Percentiles rank a stretch among this genome's conserved stretches.
Evolutionary conservation across 768 basidiomycete species (phyloP).

Genomic region (Calocera viscosa): DNA sequence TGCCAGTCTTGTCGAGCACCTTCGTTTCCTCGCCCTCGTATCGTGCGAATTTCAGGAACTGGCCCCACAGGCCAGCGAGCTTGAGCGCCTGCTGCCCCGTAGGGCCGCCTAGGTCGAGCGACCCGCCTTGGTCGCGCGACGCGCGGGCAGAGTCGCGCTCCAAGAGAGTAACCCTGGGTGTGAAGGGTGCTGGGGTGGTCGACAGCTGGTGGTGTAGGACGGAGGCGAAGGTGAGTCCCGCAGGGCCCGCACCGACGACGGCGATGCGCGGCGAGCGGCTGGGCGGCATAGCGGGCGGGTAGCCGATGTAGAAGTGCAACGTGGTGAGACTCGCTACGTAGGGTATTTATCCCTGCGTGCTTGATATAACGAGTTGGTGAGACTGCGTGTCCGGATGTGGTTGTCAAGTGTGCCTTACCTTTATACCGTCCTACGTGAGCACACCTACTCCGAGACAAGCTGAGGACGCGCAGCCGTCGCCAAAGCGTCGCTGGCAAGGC

Average conservation of each 20-base stretch:
- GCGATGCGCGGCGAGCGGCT: conserved; percentile 9
- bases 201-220: conserved; percentile 23
- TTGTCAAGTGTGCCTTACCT: too few relatives aligned
- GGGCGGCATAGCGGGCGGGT: background rate
- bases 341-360: too few relatives aligned
- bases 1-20: conserved; percentile 15
- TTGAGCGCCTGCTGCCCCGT: conserved; percentile 21
- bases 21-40: conserved; percentile 19
- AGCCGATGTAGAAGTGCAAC: conserved; percentile 5
- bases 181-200: too few relatives aligned
- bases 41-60: conserved; percentile 19
- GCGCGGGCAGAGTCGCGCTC: conserved; percentile 19
- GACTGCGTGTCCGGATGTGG: too few relatives aligned
- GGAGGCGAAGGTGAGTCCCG: conserved; percentile 23
- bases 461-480: too few relatives aligned
- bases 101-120: conserved; percentile 24
- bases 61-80: conserved; percentile 18
- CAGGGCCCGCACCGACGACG: conserved; percentile 24
- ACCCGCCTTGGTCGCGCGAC: conserved; percentile 20
- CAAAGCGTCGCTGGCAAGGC: too few relatives aligned
- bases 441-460: too few relatives aligned
- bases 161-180: too few relatives aligned
- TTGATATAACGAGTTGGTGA: too few relatives aligned
- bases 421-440: too few relatives aligned
- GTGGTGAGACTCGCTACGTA: too few relatives aligned